Conservation (phyloP, 2,329 filamentous ascomycete species). For the Sarocladium oryzae region DNA sequence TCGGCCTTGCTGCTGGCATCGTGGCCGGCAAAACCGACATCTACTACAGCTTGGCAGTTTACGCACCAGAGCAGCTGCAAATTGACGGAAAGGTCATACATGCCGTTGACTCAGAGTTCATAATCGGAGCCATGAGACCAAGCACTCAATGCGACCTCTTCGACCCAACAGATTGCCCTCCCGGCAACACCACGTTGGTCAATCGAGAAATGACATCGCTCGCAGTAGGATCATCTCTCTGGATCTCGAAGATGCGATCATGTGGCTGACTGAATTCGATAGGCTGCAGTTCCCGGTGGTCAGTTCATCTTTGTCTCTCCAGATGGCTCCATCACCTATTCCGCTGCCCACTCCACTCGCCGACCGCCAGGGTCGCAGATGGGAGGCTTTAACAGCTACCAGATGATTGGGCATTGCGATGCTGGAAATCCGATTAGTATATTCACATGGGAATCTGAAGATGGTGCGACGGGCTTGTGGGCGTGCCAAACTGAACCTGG, state of each 20-base stretch:
- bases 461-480: slow-evolving; percentile 20
- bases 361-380: slow-evolving; percentile 44
- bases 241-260: neutral
- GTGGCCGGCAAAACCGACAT: neutral
- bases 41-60: slow-evolving; percentile 22
- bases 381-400: slow-evolving; percentile 38
- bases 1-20: neutral
- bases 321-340: slow-evolving; percentile 49
- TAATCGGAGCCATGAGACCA: slow-evolving; percentile 20
- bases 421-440: slow-evolving; percentile 17
- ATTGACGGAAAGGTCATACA: slow-evolving; percentile 22
- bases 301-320: slow-evolving; percentile 53
- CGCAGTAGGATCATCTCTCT: slow-evolving; percentile 14
- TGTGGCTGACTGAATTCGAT: neutral
- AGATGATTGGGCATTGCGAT: slow-evolving; percentile 16
- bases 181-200: slow-evolving; percentile 21
- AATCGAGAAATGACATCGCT: slow-evolving; percentile 21
- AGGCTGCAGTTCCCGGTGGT: slow-evolving; percentile 54
- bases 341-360: slow-evolving; percentile 44
- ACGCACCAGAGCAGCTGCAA: slow-evolving; percentile 15
- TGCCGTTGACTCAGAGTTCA: slow-evolving; percentile 19
- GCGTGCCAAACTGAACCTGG: slow-evolving; percentile 17
- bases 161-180: slow-evolving; percentile 18
- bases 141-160: slow-evolving; percentile 20
- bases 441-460: slow-evolving; percentile 18